Base-by-base conservation (phyloP, 2,329 filamentous ascomycete species). In the Apiospora malaysiana region DNA sequence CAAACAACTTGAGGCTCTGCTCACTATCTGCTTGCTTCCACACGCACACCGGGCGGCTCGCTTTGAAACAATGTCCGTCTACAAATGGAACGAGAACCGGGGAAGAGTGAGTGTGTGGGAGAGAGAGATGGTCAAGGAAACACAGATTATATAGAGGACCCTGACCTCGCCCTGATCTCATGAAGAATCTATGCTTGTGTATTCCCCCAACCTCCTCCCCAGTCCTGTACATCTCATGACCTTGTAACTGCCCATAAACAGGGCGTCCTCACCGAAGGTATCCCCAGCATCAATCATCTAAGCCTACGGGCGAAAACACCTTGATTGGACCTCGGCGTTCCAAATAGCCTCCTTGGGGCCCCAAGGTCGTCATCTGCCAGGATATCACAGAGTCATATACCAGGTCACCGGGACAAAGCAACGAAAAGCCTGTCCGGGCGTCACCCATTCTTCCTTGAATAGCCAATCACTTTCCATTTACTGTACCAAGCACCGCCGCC, bases 231-330 rank as follows among this genome's bases (percentile, higher is more conserved):
- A 40, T 18, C 32, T 21, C 27, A 37, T 59, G 51, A 21, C 51
- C 51, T 37, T 59, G 51, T 59, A 27, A 59, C 32, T 59, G 27
- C 51, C 37, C 51, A 59, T 59, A 27, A 59, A 59, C 16, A 37
- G 27, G 27, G 27, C 51, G 27, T 37, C 27, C 32, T 40, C 21
- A n/a, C 56, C 27, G 51, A 40, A 6, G 40, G 56, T 23, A 40
- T 21, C 32, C 32, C 18, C 18, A 63, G 21, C 18, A 37, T 40
- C 32, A 37, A 18, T 40, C n/a, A 23, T 10, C 27, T 63, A 63
- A 40, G 32, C 6, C 56, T 14, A 40, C 51, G 27, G 56, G 56
- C 32, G 56, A 6, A 63, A 63, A 7, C 4, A 40, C 56, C 9
- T 59, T 59, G 51, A 37, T 37, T 59, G 51, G 16, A 12, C 25